These are phyloP conservation scores for sunflower (Helianthus annuus) DNA, from an alignment of 129 eudicot species.

Conservation along the genomic window HanXRQr2.0-SUNRISE NC_035447.2:99725021-99725520, in stretches of 20 bases:
- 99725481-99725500: no score
- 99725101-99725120: conserved; percentile 8
- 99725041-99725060: not conserved
- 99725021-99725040: not conserved
- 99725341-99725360: not conserved
- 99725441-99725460: no score
- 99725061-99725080: not conserved
- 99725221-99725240: conserved; percentile 6
- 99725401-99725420: no score
- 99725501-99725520: no score
- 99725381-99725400: no score
- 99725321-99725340: not conserved
- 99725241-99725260: conserved; percentile 8
- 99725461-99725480: no score
- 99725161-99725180: conserved; percentile 11
- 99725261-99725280: conserved; percentile 1
- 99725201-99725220: conserved; percentile 1
- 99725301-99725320: not conserved
- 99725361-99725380: no score
- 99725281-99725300: not conserved
- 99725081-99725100: conserved; percentile 9
- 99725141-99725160: conserved; percentile 14
- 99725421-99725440: no score
- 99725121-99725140: not conserved
- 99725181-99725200: conserved; percentile 5